A percentile compares a stretch with the other conserved stretches of the same genome.
phyloP scores from a whole-genome alignment of 257 asterid genomes.

The Solanum acaule region DNA sequence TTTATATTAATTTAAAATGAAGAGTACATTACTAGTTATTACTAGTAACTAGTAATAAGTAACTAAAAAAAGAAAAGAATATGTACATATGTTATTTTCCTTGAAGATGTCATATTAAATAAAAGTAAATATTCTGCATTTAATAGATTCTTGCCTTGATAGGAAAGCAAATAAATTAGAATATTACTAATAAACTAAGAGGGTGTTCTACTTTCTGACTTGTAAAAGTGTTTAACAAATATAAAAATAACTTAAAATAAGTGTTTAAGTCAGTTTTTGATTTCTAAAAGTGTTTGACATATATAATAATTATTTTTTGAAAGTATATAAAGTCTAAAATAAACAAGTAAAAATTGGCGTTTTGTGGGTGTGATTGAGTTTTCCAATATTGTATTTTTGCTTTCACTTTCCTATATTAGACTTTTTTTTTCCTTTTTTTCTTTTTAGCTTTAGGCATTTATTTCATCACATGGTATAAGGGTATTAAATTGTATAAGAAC shows the following conservation, averaged over 20 bases:
- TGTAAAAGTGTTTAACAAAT: no score
- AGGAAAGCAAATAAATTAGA: not conserved
- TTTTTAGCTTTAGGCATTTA: not conserved
- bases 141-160: not conserved
- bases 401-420: no score
- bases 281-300: accelerated
- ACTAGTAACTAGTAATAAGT: not conserved
- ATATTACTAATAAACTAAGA: no score
- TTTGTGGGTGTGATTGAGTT: no score
- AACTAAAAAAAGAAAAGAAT: not conserved
- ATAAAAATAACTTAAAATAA: no score
- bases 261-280: no score
- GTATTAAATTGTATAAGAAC: not conserved
- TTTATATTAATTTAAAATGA: not conserved
- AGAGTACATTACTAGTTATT: not conserved
- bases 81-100: not conserved
- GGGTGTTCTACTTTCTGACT: no score
- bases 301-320: no score
- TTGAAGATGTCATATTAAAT: not conserved
- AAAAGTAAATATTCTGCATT: not conserved
- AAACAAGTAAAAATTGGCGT: no score
- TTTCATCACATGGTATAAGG: not conserved
- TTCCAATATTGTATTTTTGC: no score
- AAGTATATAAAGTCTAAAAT: no score
- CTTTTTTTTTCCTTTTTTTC: no score